These are phyloP conservation scores for Ophiostoma sp. DNA, from an alignment of 2,329 filamentous ascomycete species.

Conservation along the genomic window DNA sequence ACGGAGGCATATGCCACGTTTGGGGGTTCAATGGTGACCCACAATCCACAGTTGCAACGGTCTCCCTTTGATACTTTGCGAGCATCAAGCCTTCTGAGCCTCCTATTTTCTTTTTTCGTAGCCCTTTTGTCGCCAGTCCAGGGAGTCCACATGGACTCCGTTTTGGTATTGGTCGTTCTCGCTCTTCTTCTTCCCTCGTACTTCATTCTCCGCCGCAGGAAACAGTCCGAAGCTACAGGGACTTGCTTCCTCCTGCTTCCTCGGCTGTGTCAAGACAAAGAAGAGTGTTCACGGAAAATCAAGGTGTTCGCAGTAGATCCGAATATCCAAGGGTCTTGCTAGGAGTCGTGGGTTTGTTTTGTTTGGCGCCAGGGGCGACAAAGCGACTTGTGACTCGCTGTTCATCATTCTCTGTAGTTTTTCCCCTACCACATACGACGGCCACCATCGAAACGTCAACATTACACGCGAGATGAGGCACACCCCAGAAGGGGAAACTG, in stretches of 20 bases:
- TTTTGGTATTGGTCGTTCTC: neutral
- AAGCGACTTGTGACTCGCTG: neutral
- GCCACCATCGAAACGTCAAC: neutral
- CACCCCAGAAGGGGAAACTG: neutral
- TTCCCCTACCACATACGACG: neutral
- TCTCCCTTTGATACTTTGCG: neutral
- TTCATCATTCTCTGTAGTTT: neutral
- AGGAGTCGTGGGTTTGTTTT: neutral
- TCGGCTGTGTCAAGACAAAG: neutral
- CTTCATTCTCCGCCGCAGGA: neutral
- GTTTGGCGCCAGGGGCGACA: conserved; percentile 4
- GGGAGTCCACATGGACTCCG: neutral
- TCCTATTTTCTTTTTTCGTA: neutral
- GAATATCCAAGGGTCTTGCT: neutral
- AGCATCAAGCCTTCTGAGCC: neutral
- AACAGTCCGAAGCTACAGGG: neutral
- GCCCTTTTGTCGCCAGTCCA: neutral
- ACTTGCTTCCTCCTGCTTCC: neutral
- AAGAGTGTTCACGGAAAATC: neutral
- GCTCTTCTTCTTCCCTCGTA: neutral
- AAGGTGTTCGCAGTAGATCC: conserved; percentile 1
- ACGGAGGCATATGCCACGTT: neutral
- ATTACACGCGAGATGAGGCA: conserved; percentile 12
- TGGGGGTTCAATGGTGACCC: neutral
- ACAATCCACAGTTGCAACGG: neutral